Evolutionary conservation across 306 rosid genomes (phyloP), one percentile per base, ranked within the genome.

Genomic region (Parietaria judaica): DNA sequence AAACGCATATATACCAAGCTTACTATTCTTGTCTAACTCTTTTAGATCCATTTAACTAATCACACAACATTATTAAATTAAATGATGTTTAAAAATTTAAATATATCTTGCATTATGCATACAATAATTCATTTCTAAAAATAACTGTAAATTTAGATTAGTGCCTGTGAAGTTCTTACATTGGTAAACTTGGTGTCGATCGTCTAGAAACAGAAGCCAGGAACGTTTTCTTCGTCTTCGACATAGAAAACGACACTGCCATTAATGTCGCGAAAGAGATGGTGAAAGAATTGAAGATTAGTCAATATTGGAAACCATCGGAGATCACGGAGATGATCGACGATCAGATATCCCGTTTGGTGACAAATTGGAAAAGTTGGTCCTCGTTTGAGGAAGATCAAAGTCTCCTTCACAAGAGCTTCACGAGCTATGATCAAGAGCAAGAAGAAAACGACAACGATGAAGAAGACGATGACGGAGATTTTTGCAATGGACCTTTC

Each of bases 281-380:
- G 97, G 96, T 91, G 10, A 75, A 80, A 69, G 97, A 91, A 58
- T 77, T 87, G 72, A 95, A 85, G 64, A 85, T 91, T 8, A 76
- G 66, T 14, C 89, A 23, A 23, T 23, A 88, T 62, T 81, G 86
- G 84, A 84, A 79, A 59, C 92, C 96, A 15, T 11, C 45, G 11
- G 92, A 87, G 69, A 87, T 91, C 11, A 90, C 96, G 48, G 69
- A 62, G 68, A 87, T 80, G 92, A 91, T 91, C 71, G 90, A 87
- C 67, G 72, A 85, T 14, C 94, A 87, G 77, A 78, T 85, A 67
- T 66, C 66, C 55, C 55, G 78, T 73, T 54, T 87, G 23, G 72
- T 85, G 51, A 87, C 96, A 49, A 70, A 68, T 68, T 78, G 86
- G 89, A 74, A 70, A 63, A 78, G 66, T 38, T 66, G 74, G 65